These are phyloP conservation scores for Coffea canephora DNA, from an alignment of 257 asterid genomes.

Conservation along the genomic window DNA sequence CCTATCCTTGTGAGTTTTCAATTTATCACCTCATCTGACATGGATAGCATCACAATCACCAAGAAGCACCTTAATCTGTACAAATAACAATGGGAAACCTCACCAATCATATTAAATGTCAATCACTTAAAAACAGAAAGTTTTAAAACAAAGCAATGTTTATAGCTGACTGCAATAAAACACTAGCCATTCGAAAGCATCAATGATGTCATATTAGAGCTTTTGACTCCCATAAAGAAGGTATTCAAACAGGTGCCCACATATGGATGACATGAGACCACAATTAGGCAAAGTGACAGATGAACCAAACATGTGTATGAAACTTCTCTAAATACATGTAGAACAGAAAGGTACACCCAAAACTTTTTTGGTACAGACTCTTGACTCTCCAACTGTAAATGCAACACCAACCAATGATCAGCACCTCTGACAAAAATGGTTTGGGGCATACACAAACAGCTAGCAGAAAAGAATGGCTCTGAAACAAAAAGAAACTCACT, in stretches of 20 bases:
- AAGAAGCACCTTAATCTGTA: slow-evolving; percentile 70
- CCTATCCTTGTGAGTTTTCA: slow-evolving; percentile 87
- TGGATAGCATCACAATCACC: slow-evolving; percentile 96
- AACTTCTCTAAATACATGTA: too few species aligned
- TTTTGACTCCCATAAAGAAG: neutral
- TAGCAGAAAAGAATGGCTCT: too few species aligned
- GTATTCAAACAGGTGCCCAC: too few species aligned
- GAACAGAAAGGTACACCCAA: neutral
- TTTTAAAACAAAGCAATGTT: neutral
- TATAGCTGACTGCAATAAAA: neutral
- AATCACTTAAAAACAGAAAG: neutral
- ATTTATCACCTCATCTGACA: slow-evolving; percentile 89
- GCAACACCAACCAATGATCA: too few species aligned
- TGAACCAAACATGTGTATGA: too few species aligned
- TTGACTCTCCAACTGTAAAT: neutral
- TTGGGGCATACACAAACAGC: too few species aligned
- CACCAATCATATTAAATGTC: neutral
- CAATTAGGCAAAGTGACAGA: too few species aligned
- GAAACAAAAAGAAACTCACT: too few species aligned
- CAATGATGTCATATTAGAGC: neutral
- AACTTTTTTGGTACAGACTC: neutral
- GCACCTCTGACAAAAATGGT: too few species aligned
- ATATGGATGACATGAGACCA: too few species aligned
- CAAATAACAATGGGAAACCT: slow-evolving; percentile 1
- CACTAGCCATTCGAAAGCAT: neutral